Evolutionary conservation across 2,329 filamentous ascomycete species (phyloP).

Genomic region (Fusarium keratoplasticum): DNA sequence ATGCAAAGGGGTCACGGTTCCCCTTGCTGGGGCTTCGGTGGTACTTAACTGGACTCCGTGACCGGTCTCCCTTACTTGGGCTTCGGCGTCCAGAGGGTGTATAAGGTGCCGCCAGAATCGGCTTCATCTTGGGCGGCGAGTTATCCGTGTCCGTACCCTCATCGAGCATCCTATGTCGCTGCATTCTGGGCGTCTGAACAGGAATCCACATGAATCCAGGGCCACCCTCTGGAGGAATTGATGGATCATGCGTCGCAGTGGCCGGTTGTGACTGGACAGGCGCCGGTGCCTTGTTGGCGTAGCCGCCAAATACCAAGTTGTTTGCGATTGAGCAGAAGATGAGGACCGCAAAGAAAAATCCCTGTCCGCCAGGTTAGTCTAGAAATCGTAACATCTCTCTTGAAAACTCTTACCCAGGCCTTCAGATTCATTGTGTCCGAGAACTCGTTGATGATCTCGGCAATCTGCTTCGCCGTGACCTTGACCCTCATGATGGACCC

Average conservation of each 20-base stretch:
- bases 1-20: conserved; percentile 20
- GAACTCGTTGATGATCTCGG: conserved; percentile 93
- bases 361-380: conserved; percentile 50
- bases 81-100: conserved; percentile 61
- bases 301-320: conserved; percentile 59
- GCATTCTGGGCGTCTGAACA: conserved; percentile 60
- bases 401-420: conserved; percentile 60
- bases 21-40: conserved; percentile 54
- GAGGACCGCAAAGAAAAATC: conserved; percentile 63
- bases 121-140: conserved; percentile 57
- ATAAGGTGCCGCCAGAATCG: conserved; percentile 56
- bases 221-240: conserved; percentile 46
- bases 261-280: conserved; percentile 43
- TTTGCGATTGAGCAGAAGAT: conserved; percentile 62
- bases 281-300: conserved; percentile 44
- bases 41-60: conserved; percentile 61
- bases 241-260: conserved; percentile 31
- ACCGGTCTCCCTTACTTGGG: conserved; percentile 62
- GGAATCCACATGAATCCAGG: conserved; percentile 64
- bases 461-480: conserved; percentile 87
- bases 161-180: conserved; percentile 56
- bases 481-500: conserved; percentile 81
- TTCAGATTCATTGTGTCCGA: conserved; percentile 92
- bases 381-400: not conserved
- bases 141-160: conserved; percentile 65